A percentile compares a stretch with the other conserved stretches of the same genome.
Evolutionary conservation across 78 protist species (phyloP).

Genomic region (Tieghemostelium lacteum): DNA sequence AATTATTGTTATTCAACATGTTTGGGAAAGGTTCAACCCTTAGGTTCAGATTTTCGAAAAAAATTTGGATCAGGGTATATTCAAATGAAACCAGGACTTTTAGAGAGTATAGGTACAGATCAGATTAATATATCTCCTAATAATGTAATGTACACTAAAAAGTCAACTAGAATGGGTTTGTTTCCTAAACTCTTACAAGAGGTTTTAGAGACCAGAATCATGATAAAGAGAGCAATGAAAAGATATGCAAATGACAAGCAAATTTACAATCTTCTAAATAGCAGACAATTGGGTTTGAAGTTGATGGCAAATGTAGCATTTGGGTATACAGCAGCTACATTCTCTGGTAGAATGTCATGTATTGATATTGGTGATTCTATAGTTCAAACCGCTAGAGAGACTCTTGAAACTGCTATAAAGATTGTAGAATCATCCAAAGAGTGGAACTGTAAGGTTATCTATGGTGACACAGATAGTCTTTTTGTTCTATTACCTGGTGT

Average conservation of each 20-base stretch:
- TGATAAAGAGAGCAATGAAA: slow-evolving; percentile 93
- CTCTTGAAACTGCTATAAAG: slow-evolving; percentile 91
- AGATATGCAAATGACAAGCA: slow-evolving; percentile 16
- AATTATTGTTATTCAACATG: slow-evolving; percentile 94
- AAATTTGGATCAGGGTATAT: slow-evolving; percentile 53
- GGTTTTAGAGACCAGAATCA: slow-evolving; percentile 95
- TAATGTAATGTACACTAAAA: slow-evolving; percentile 78
- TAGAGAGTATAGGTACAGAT: slow-evolving; percentile 6
- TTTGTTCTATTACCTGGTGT: slow-evolving; percentile 92
- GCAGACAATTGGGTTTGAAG: slow-evolving; percentile 96
- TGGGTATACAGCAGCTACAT: slow-evolving; percentile 97
- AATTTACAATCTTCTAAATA: slow-evolving; percentile 79
- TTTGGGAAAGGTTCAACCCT: slow-evolving; percentile 29
- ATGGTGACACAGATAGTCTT: slow-evolving; percentile 99
- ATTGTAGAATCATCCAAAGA: slow-evolving; percentile 40
- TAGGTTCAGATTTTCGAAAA: neutral
- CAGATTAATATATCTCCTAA: slow-evolving; percentile 86
- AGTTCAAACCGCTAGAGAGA: slow-evolving; percentile 92
- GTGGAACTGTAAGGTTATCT: slow-evolving; percentile 93
- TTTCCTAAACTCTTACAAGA: slow-evolving; percentile 94
- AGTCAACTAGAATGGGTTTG: slow-evolving; percentile 89
- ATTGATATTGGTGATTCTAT: slow-evolving; percentile 97
- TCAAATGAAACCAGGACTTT: slow-evolving; percentile 62
- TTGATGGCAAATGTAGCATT: slow-evolving; percentile 98
- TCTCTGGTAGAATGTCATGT: slow-evolving; percentile 98